These are phyloP conservation scores for Lepidium aucheri DNA, from an alignment of 345 rosid genomes.

Conservation along the genomic window DNA sequence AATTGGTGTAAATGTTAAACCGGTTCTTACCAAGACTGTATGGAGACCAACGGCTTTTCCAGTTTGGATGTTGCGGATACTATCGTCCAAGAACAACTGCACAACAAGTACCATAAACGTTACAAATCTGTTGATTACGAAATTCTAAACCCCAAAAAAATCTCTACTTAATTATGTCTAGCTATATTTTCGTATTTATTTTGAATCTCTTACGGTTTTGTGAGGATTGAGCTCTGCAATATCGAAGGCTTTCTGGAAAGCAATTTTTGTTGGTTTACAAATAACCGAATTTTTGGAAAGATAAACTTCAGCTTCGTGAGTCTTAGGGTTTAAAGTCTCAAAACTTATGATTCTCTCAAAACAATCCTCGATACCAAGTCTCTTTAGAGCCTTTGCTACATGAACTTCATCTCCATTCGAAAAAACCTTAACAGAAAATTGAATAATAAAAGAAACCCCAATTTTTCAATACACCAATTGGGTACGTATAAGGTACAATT, in stretches of 20 bases:
- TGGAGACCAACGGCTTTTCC: conserved; percentile 62
- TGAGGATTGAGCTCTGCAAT: conserved; percentile 58
- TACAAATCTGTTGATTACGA: neutral
- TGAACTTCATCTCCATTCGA: conserved; percentile 82
- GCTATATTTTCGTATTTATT: neutral
- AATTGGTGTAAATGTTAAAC: neutral
- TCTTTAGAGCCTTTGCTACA: conserved; percentile 48
- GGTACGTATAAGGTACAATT: neutral
- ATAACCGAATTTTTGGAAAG: conserved; percentile 54
- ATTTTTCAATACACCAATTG: neutral
- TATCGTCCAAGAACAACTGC: conserved; percentile 88
- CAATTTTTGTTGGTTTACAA: conserved; percentile 68
- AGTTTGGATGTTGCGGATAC: conserved; percentile 60
- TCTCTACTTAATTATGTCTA: no score
- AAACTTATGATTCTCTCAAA: conserved; percentile 89
- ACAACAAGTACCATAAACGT: neutral
- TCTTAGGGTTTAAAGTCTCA: conserved; percentile 70
- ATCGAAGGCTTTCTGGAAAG: conserved; percentile 55
- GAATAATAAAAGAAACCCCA: neutral
- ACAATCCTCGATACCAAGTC: conserved; percentile 81
- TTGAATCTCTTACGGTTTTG: conserved; percentile 49
- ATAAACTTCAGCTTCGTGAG: conserved; percentile 14
- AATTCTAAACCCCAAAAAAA: neutral
- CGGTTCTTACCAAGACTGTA: conserved; percentile 61
- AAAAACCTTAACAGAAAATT: conserved; percentile 46